Evolutionary conservation across 495 filamentous ascomycete species (phyloP).

Genomic region (Pseudomonodictys pantanalensis): DNA sequence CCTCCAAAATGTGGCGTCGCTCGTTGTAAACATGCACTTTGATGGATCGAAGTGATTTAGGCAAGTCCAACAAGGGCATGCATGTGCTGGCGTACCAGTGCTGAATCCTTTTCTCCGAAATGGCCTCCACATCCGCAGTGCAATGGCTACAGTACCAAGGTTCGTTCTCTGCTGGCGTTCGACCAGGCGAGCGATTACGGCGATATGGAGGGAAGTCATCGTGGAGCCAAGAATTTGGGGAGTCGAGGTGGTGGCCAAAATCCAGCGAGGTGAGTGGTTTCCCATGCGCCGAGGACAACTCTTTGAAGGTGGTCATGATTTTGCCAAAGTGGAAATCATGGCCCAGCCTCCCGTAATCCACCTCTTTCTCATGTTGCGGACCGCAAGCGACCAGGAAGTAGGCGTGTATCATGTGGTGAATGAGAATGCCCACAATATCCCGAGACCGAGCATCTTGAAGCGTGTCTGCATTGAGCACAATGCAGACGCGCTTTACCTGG

Average conservation of each 20-base stretch:
- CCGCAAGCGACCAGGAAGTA: slow-evolving; percentile 32
- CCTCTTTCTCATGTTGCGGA: slow-evolving; percentile 12
- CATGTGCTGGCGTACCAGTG: slow-evolving; percentile 21
- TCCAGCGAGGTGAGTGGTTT: slow-evolving; percentile 17
- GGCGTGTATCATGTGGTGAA: slow-evolving; percentile 38
- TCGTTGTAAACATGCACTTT: slow-evolving; percentile 14
- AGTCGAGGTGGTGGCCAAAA: slow-evolving; percentile 19
- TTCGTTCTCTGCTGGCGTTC: not conserved
- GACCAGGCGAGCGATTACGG: not conserved
- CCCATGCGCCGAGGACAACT: slow-evolving; percentile 3
- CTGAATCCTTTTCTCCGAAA: slow-evolving; percentile 13
- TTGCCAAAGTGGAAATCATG: slow-evolving; percentile 31
- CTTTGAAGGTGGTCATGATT: slow-evolving; percentile 29
- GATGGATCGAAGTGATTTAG: slow-evolving; percentile 6
- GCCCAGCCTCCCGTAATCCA: slow-evolving; percentile 15
- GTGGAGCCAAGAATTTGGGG: not conserved
- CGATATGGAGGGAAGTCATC: slow-evolving; percentile 2
- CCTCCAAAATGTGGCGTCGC: slow-evolving; percentile 8
- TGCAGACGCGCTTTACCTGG: slow-evolving; percentile 18
- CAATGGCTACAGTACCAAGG: slow-evolving; percentile 23
- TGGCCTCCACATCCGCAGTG: slow-evolving; percentile 4
- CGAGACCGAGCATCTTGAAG: not conserved
- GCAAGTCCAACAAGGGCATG: slow-evolving; percentile 17
- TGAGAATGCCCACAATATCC: slow-evolving; percentile 21
- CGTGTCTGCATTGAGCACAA: slow-evolving; percentile 20